These are phyloP conservation scores for Paecilomyces variotii DNA, from an alignment of 2,329 filamentous ascomycete species.

Conservation along the genomic window DNA sequence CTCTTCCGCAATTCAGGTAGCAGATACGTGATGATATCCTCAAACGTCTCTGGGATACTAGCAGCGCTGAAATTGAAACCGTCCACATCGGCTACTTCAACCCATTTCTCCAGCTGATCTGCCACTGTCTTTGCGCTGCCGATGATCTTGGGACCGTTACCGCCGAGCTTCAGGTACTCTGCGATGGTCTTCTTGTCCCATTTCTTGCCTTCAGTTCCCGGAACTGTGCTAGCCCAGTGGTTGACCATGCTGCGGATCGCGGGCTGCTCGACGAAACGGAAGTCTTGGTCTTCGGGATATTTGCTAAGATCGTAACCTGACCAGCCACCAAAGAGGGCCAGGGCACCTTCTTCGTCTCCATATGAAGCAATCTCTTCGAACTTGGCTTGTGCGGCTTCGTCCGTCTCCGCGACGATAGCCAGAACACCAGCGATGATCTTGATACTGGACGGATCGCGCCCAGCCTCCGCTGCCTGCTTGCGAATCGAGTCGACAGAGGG, in stretches of 20 bases:
- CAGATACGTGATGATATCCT: conserved; percentile 25
- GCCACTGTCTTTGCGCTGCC: conserved; percentile 29
- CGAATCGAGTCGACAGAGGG: conserved; percentile 37
- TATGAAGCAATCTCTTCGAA: conserved; percentile 36
- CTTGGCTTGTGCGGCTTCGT: conserved; percentile 37
- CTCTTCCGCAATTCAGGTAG: conserved; percentile 25
- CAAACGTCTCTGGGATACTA: conserved; percentile 27
- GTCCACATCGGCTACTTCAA: conserved; percentile 25
- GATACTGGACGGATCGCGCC: conserved; percentile 32
- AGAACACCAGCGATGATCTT: conserved; percentile 40
- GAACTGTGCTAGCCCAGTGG: conserved; percentile 37
- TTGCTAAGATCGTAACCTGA: conserved; percentile 37
- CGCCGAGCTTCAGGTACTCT: conserved; percentile 26
- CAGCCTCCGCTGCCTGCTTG: conserved; percentile 28
- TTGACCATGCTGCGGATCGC: conserved; percentile 39
- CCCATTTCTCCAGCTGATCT: conserved; percentile 30
- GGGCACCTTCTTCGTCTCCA: conserved; percentile 37
- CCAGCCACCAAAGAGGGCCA: conserved; percentile 42
- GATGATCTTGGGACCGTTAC: conserved; percentile 28
- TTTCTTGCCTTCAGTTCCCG: conserved; percentile 31
- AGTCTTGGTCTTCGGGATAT: conserved; percentile 39
- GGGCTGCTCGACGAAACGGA: conserved; percentile 34
- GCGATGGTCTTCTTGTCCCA: conserved; percentile 31
- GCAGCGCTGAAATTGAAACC: conserved; percentile 30
- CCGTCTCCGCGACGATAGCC: conserved; percentile 38